Base-by-base conservation (phyloP, 768 basidiomycete species). In the Dacryopinax primogenitus region DNA sequence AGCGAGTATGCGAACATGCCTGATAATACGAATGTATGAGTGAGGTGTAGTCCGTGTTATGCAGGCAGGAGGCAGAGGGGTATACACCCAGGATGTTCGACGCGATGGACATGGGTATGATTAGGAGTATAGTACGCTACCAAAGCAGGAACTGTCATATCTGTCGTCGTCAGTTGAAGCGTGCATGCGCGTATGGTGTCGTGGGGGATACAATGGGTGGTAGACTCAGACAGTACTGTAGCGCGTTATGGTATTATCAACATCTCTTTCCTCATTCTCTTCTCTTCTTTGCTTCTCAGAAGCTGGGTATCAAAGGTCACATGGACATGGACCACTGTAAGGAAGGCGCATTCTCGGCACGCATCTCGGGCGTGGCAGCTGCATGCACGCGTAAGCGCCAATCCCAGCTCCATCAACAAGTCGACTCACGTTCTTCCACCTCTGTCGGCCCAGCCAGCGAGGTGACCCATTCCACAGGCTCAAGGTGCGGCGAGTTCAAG, bases 1-100 rank as follows among this genome's bases (percentile, higher is more conserved):
- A 90, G 88, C 77, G 92, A 95, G 74, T 96, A 96, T 70, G 85
- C 87, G 71, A 77, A 77, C 51, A 58, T 58, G 51, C 26, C 51
- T 23, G 51, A 58, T 21, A 58, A 26, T 15, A 58, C 51, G 3
- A 32, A 32, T 32, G 51, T 58, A 58, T 58, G 26, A 58, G 45
- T 37, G 36, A 9, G 11, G 11, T 9, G 36, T 18, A 18, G 36
- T 9, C 9, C 36, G 36, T 37, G 36, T 9, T 9, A 37, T 18
- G 36, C 36, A 37, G 36, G 36, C 36, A 37, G 36, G 11, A 37
- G 36, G 36, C 36, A 37, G 36, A 9, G 18, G 36, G 41, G 13
- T 11, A 30, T 4, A 58, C 26, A 30, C 13, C 9, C 51, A 58
- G 26, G 51, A 23, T n/a, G n/a, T n/a, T n/a, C n/a, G n/a, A 58